Evolutionary conservation across 805 yeast species (phyloP), one percentile per base, ranked within the genome.

Genomic region (Citeromyces matritensis): DNA sequence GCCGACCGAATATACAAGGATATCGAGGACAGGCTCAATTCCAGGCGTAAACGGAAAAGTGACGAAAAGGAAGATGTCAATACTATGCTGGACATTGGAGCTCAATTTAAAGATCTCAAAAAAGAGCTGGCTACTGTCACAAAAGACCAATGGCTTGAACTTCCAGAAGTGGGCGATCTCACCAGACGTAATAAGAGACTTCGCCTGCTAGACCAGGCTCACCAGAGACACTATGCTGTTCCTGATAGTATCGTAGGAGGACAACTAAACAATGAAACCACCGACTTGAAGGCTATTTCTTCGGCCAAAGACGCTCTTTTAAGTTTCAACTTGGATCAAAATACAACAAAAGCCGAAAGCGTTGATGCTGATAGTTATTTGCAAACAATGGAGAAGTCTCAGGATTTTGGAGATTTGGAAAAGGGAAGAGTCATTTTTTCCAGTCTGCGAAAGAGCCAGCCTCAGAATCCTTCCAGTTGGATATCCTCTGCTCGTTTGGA

Each of bases 81-180:
- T 14, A 44, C 55, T 1, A 44, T 51, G 21, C 40, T 42, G 8
- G 44, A 40, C 8, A 62, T 69, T 11, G 55, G 72, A 7, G 55
- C 48, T n/a, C 72, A 75, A 38, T 82, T 84, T 47, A 56, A 69
- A 1, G 88, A 78, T 44, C 56, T 79, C 37, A 85, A 86, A 44
- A 54, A 74, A 17, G 70, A 63, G 1, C 51, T 86, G 25, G 56
- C 74, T 0, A 42, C 50, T 0, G 69, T 88, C 0, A 59, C 80
- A 3, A 67, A 59, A 13, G 79, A 70, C 3, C 76, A 86, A 43
- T 88, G 98, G 98, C 62, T 66, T 4, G 64, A 59, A 37, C 45
- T 88, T 3, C 97, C 97, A 0, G 95, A 84, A 39, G 91, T 83
- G 2, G 80, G 84, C 1, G 97, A 88, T 50, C 58, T 82, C 43